Evolutionary conservation across 768 basidiomycete species (phyloP).

Genomic region (Auricularia heimuer): DNA sequence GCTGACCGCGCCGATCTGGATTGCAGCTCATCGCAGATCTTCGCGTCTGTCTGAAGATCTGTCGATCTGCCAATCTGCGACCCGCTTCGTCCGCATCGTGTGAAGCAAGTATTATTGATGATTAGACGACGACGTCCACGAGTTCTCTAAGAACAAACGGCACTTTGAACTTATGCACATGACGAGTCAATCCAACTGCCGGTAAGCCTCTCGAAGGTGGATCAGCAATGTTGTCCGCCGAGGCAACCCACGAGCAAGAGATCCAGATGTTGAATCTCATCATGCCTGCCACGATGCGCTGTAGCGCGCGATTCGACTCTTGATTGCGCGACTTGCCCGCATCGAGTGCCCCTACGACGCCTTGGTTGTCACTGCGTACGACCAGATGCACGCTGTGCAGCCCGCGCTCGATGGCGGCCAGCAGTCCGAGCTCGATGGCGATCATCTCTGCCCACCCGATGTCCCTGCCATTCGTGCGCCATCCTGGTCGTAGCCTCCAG

Average conservation of each 20-base stretch:
- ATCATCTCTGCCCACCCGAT: background rate
- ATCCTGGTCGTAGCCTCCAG: background rate
- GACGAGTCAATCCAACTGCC: background rate
- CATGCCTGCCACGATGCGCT: conserved; percentile 7
- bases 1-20: too few species aligned
- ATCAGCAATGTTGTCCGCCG: conserved; percentile 22
- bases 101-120: too few species aligned
- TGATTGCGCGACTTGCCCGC: background rate
- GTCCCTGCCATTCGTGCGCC: background rate
- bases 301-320: conserved; percentile 7
- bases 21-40: too few species aligned
- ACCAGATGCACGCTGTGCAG: background rate
- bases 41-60: too few species aligned
- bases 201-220: conserved; percentile 20
- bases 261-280: background rate
- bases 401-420: background rate
- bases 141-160: background rate
- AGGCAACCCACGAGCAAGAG: conserved; percentile 13
- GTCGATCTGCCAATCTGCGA: too few species aligned
- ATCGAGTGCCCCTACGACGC: background rate
- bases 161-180: background rate
- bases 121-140: too few species aligned
- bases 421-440: background rate
- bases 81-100: too few species aligned
- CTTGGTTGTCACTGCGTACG: background rate